Percentiles rank a stretch among this genome's conserved stretches.
Conservation (phyloP, 805 yeast genomes). For the Spathaspora passalidarum region DNA sequence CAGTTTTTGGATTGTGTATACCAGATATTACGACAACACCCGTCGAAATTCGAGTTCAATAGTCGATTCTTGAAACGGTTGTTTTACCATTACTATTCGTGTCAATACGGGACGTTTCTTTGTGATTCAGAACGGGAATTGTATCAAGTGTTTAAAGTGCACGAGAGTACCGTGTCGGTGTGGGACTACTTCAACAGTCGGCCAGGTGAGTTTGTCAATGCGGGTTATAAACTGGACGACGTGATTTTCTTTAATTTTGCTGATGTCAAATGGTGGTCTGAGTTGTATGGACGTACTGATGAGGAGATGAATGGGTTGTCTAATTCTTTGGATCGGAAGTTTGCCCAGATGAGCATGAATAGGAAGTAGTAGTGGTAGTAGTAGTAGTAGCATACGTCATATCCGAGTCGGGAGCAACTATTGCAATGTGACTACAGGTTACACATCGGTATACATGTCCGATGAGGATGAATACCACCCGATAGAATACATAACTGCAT, state of each 20-base stretch:
- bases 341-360: conserved; percentile 32
- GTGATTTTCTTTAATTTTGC: conserved; percentile 59
- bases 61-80: conserved; percentile 83
- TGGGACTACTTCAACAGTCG: conserved; percentile 94
- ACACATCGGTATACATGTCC: too few species aligned
- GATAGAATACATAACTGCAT: too few species aligned
- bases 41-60: conserved; percentile 76
- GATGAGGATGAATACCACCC: too few species aligned
- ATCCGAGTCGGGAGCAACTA: too few species aligned
- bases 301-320: conserved; percentile 47
- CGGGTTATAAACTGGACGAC: conserved; percentile 27
- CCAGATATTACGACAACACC: conserved; percentile 71
- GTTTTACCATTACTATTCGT: conserved; percentile 84
- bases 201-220: conserved; percentile 62
- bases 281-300: conserved; percentile 72
- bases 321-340: conserved; percentile 38
- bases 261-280: conserved; percentile 85
- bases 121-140: conserved; percentile 69
- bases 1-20: conserved; percentile 90
- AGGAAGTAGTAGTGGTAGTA: background rate
- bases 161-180: conserved; percentile 62
- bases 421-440: too few species aligned
- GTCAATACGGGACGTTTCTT: conserved; percentile 92
- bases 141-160: conserved; percentile 32
- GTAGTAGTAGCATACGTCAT: background rate